Base-by-base conservation (phyloP, 805 yeast species). In the Saccharomycopsis sp. region DNA sequence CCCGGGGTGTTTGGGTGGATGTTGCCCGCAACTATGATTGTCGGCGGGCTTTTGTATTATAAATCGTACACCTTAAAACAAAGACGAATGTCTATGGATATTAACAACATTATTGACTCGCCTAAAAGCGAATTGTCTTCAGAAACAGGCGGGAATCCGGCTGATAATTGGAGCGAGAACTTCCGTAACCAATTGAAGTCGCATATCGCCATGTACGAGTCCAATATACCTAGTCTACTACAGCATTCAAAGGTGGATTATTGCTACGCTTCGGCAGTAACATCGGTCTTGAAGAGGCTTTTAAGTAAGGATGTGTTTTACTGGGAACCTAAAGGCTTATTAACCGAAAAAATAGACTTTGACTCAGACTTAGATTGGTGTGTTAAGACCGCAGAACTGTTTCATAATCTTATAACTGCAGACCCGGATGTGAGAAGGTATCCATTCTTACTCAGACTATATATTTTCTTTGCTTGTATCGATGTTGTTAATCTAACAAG, bases 1-100 rank as follows among this genome's bases (percentile, higher is more conserved):
- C 65, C 62, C 19, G 78, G 76, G 2, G 63, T 73, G 1, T 74
- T 69, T 66, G 78, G 78, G 0, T 75, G 73, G 68, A 68, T 72
- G 56, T 58, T 75, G 19, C 76, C 77, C 2, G 54, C 70, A 15
- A 67, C 70, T 61, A 65, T 68, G 34, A 54, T 75, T 3, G 64
- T 73, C 47, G 76, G 76, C n/a, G 55, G 55, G 17, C 25, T 58
- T 3, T 14, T 56, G 25, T 52, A 56, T 23, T 58, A 56, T 24
- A 58, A 56, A 41, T 12, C 53, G 2, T 47, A 42, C 42, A 44
- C 54, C 14, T 19, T 58, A 12, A 34, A 57, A 19, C 47, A 53
- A 41, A 29, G 54, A 12, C 25, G 54, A 50, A 54, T 19, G 15
- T 49, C 53, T 15, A 55, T 47, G 57, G 29, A 25, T 35, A 55